These are phyloP conservation scores for Sugiyamaella floridensis DNA, from an alignment of 805 yeast genomes.

Conservation along the genomic window DNA sequence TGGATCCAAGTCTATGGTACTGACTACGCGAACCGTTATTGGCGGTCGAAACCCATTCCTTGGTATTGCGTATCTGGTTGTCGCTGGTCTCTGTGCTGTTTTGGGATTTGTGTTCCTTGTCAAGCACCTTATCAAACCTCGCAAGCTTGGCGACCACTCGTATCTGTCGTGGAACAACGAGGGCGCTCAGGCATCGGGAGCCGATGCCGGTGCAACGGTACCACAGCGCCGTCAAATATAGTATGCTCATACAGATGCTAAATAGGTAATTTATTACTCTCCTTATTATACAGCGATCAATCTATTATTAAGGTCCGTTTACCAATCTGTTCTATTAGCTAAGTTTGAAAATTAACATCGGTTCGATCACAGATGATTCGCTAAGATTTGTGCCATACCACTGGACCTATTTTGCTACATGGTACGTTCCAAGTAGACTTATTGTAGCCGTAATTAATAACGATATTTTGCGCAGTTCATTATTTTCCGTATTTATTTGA, in stretches of 20 bases:
- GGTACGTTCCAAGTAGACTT: no score
- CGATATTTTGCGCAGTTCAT: no score
- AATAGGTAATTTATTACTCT: neutral
- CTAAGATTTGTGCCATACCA: no score
- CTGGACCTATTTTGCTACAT: no score
- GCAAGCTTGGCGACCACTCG: conserved; percentile 76
- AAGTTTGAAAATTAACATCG: no score
- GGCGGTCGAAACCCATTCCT: conserved; percentile 85
- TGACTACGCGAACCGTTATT: conserved; percentile 73
- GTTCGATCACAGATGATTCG: no score
- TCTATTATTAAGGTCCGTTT: no score
- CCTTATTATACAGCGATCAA: no score
- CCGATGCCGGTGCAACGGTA: conserved; percentile 3
- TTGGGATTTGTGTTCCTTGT: conserved; percentile 70
- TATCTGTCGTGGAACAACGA: conserved; percentile 45
- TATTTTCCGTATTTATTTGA: no score
- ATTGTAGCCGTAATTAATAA: no score
- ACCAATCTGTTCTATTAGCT: no score
- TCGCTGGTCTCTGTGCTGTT: conserved; percentile 67
- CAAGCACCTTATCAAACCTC: conserved; percentile 78
- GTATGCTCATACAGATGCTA: neutral
- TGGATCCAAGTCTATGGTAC: conserved; percentile 77
- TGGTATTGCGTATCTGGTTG: conserved; percentile 79
- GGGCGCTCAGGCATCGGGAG: conserved; percentile 8
- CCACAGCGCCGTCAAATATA: neutral